Evolutionary conservation across 495 filamentous ascomycete species (phyloP), one percentile per base, ranked within the genome.

Genomic region (Xylaria telfairii): DNA sequence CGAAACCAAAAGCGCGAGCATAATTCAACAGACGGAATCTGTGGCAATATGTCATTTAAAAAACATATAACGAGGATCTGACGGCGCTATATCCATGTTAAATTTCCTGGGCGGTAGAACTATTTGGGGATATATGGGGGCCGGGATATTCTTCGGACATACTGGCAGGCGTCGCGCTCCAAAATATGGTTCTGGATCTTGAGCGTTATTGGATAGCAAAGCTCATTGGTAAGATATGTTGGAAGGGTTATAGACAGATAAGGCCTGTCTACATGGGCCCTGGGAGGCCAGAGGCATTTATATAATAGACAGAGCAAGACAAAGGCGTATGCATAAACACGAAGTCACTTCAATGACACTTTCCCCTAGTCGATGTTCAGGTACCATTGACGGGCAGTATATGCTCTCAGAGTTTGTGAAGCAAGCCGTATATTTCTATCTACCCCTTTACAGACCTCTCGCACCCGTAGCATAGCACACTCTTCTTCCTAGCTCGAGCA

Each of bases 381-480:
- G 51, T 1, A 54, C 13, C 7, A 4, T 15, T 54, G 28, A n/a
- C 24, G 26, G 28, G 26, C 13, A 65, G 12, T 41, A 28, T 10
- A 28, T 2, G 1, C 30, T 53, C 47, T 47, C 24, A 9, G 46
- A 6, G 6, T 42, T 44, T 24, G 10, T 15, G 26, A 13, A 17
- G 39, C 24, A 46, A 32, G 13, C 64, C 13, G 13, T 19, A 67
- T 39, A 19, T 24, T 30, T 21, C 46, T 17, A 57, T 59, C 65
- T 75, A 85, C 34, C 82, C 83, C 28, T 74, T 75, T 24, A 81
- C 78, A 57, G 84, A 83, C 71, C 86, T 81, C 74, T 86, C 79
- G 72, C 86, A 88, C 24, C 86, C 86, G 73, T 88, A 88, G 71
- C 86, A 88, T 53, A 88, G 68, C 69, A 71, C 72, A 42, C 57